Conservation (phyloP, 768 basidiomycete genomes). For the Lactarius akahatsu region DNA sequence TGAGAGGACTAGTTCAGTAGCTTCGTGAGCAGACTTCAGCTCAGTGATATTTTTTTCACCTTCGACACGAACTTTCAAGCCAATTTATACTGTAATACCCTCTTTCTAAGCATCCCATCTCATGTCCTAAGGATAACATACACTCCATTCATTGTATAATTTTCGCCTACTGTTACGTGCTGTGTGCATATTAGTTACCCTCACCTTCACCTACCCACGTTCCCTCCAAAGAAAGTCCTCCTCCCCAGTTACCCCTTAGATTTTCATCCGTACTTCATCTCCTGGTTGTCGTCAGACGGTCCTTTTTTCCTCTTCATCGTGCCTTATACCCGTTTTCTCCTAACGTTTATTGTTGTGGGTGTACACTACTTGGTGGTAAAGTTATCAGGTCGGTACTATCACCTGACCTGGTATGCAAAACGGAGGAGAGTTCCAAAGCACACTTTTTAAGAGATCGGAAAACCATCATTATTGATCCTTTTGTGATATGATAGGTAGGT, state of each 20-base stretch:
- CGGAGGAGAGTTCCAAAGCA: too few relatives aligned
- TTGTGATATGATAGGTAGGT: too few relatives aligned
- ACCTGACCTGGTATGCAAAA: too few relatives aligned
- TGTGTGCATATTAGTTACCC: constrained; percentile 22
- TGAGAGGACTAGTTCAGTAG: constrained; percentile 1
- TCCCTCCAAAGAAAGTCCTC: not conserved
- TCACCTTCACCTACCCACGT: not conserved
- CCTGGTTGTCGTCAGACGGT: constrained; percentile 8
- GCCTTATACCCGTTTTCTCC: constrained; percentile 16
- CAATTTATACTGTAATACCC: constrained; percentile 15
- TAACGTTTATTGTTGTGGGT: constrained; percentile 19
- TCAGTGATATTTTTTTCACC: not conserved
- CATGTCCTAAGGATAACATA: not conserved
- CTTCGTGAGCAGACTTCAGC: constrained; percentile 2
- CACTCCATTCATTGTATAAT: constrained; percentile 16
- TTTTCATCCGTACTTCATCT: not conserved
- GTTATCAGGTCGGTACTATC: constrained; percentile 10
- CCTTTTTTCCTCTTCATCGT: constrained; percentile 10
- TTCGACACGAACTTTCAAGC: not conserved
- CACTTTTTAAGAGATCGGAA: too few relatives aligned
- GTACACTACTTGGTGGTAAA: constrained; percentile 22
- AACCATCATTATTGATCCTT: too few relatives aligned
- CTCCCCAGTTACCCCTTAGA: constrained; percentile 7
- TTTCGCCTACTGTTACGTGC: constrained; percentile 20
- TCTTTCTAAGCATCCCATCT: constrained; percentile 7